phyloP scores from a whole-genome alignment of 768 basidiomycete species.

The Trametes elegans region DNA sequence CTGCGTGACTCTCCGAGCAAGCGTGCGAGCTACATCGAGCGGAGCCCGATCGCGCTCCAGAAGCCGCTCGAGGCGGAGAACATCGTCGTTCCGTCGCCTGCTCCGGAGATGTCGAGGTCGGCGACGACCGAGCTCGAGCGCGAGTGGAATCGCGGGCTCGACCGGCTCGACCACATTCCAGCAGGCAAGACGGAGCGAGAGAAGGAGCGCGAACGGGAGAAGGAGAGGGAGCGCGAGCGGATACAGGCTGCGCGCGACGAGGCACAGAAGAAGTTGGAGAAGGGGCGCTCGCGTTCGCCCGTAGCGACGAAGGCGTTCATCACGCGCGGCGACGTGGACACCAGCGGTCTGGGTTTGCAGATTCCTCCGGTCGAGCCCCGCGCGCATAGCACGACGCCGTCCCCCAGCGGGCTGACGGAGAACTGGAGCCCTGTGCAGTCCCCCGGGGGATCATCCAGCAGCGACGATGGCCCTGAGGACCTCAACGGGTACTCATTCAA shows the following conservation, averaged over 20 bases:
- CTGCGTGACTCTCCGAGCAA: slow-evolving; percentile 72
- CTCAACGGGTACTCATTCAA: slow-evolving; percentile 30
- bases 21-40: slow-evolving; percentile 65
- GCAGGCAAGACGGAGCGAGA: slow-evolving; percentile 10
- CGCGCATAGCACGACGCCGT: slow-evolving; percentile 13
- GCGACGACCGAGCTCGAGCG: slow-evolving; percentile 13
- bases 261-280: slow-evolving; percentile 9
- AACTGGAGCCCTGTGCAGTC: slow-evolving; percentile 47
- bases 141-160: slow-evolving; percentile 15
- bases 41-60: slow-evolving; percentile 32
- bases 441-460: slow-evolving; percentile 43
- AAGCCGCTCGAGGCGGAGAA: slow-evolving; percentile 32
- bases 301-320: slow-evolving; percentile 20
- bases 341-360: slow-evolving; percentile 8
- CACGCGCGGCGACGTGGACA: slow-evolving; percentile 16
- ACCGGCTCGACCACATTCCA: slow-evolving; percentile 11
- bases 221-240: slow-evolving; percentile 9
- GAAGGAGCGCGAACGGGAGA: slow-evolving; percentile 12
- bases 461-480: slow-evolving; percentile 56
- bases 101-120: background rate
- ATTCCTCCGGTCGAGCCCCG: slow-evolving; percentile 4
- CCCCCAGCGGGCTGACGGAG: slow-evolving; percentile 35
- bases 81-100: slow-evolving; percentile 4
- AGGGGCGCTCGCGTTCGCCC: slow-evolving; percentile 6
- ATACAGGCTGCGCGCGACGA: slow-evolving; percentile 5